Base-by-base conservation (phyloP, 1,284 basidiomycete genomes). In the Wallemia ichthyophaga region DNA sequence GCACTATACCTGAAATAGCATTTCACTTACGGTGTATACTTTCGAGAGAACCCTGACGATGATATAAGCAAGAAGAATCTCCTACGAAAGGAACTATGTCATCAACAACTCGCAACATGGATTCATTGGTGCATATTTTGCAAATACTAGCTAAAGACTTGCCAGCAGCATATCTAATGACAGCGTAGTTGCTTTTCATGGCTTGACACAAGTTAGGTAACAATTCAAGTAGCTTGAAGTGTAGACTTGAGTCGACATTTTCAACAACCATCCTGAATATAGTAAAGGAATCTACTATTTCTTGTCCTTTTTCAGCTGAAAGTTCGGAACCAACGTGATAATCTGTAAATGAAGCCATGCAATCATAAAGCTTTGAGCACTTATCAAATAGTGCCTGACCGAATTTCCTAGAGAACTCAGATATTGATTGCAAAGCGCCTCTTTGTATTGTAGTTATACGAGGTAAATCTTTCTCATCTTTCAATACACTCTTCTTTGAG, bases 301-400 rank as follows among this genome's bases (percentile, higher is more conserved):
- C 83, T 70, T 98, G 94, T 0, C 89, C 92, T 1, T 65, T 64
- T 26, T 66, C 66, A 61, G 73, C 3, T 48, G 37, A 3, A 21
- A 48, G 7, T 17, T 48, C n/a, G 5, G n/a, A 5, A 19, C n/a
- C 37, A 11, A 17, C 5, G 13, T 21, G 13, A 21, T 63, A 25
- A 62, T 62, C 25, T 25, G 56, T 7, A 58, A 58, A 27, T 62
- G 62, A 15, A 56, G 57, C 19, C 79, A 94, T 86, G 19, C 85
- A 87, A 57, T 83, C 80, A 91, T 92, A 98, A 75, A 95, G 83
- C 64, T 81, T 85, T 1, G 92, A 91, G 24, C 95, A 79, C 15
- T 77, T 73, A 0, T 80, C 76, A 57, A 98, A 74, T 25, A 96
- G 72, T 11, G 71, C 71, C 1, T 78, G 69, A 1, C 85, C 87